These are phyloP conservation scores for Cladobotryum protrusum DNA, from an alignment of 2,329 filamentous ascomycete species.

Conservation along the genomic window DNA sequence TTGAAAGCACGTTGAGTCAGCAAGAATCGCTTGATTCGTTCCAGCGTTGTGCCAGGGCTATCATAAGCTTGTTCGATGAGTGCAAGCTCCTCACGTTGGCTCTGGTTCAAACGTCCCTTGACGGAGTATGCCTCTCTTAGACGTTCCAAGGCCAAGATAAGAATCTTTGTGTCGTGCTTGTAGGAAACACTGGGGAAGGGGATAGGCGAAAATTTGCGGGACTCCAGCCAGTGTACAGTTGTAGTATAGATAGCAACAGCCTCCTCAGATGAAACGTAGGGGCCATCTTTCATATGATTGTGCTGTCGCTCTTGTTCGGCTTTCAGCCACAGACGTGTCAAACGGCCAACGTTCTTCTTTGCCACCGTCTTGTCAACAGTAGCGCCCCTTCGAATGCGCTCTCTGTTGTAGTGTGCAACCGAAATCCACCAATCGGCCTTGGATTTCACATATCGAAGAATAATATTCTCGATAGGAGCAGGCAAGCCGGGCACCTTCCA, in stretches of 20 bases:
- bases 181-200: constrained; percentile 98
- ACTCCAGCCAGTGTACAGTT: constrained; percentile 97
- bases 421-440: constrained; percentile 99
- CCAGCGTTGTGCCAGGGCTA: constrained; percentile 89
- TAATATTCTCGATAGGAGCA: constrained; percentile 97
- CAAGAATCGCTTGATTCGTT: constrained; percentile 94
- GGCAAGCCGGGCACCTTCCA: constrained; percentile 98
- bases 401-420: constrained; percentile 96
- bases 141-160: constrained; percentile 90
- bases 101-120: constrained; percentile 94
- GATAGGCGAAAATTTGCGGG: constrained; percentile 95
- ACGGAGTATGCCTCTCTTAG: constrained; percentile 95
- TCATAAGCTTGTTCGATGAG: constrained; percentile 98
- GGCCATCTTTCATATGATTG: constrained; percentile 99
- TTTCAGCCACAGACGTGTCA: constrained; percentile 95
- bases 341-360: constrained; percentile 94
- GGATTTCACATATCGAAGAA: constrained; percentile 95
- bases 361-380: constrained; percentile 99
- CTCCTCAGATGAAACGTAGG: constrained; percentile 96
- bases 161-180: constrained; percentile 98
- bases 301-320: constrained; percentile 97
- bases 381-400: constrained; percentile 90
- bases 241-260: constrained; percentile 98
- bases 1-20: constrained; percentile 98
- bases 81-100: constrained; percentile 91